Percentiles rank a stretch among this genome's conserved stretches.
Conservation (phyloP, 73 alveolate genomes). For the Paramecium caudatum region DNA sequence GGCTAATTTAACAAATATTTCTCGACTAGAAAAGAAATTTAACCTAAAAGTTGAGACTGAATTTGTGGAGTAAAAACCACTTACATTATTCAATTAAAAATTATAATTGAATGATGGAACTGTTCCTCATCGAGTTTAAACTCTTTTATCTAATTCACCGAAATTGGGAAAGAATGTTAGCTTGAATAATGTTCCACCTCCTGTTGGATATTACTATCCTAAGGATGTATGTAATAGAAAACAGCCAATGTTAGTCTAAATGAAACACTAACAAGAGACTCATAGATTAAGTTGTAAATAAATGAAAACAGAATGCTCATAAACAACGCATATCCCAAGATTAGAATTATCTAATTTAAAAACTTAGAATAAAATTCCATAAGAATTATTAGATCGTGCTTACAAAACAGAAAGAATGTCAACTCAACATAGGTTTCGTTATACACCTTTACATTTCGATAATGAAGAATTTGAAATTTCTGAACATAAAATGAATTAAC, state of each 20-base stretch:
- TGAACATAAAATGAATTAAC: not conserved
- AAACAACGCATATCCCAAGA: not conserved
- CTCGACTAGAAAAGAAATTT: slow-evolving; percentile 7
- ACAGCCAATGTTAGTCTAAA: slow-evolving; percentile 18
- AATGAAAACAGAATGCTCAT: not conserved
- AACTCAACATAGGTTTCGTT: not conserved
- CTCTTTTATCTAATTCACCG: not conserved
- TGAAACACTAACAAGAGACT: not conserved
- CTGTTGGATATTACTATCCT: not conserved
- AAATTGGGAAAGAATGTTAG: slow-evolving; percentile 10
- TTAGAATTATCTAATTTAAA: slow-evolving; percentile 35
- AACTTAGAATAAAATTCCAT: not conserved
- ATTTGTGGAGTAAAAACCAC: slow-evolving; percentile 14
- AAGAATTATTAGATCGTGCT: slow-evolving; percentile 21
- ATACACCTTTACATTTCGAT: slow-evolving; percentile 49
- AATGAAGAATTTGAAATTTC: not conserved
- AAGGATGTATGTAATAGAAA: not conserved
- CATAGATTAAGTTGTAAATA: not conserved
- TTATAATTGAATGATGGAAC: slow-evolving; percentile 6
- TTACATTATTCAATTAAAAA: not conserved
- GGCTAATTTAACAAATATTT: not conserved
- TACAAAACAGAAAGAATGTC: slow-evolving; percentile 24
- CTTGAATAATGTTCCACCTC: slow-evolving; percentile 31
- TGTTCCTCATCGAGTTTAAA: not conserved
- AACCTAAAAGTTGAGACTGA: not conserved